phyloP scores from a whole-genome alignment of 1,284 basidiomycete species.

The Flammula alnicola region DNA sequence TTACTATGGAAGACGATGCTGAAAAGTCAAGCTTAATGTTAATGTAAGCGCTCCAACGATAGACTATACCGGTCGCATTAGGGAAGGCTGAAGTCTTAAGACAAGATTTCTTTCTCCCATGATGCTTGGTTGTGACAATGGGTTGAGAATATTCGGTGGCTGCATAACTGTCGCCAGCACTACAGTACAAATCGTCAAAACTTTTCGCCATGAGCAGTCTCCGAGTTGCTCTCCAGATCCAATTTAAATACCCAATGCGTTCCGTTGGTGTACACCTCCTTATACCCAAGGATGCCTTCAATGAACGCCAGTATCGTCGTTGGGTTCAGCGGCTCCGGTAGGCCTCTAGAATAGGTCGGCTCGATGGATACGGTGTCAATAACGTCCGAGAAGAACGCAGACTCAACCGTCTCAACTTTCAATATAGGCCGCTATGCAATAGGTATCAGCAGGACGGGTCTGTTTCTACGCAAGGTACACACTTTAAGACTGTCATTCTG shows the following conservation, averaged over 20 bases:
- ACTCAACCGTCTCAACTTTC: conserved; percentile 36
- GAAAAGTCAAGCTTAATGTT: too few relatives aligned
- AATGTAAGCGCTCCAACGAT: too few relatives aligned
- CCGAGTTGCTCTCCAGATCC: conserved; percentile 19
- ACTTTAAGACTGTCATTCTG: conserved; percentile 31
- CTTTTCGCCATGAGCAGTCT: conserved; percentile 10
- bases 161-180: too few relatives aligned
- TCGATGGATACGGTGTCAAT: conserved; percentile 38
- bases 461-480: background rate
- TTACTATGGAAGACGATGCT: too few relatives aligned
- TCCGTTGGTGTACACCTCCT: conserved; percentile 36
- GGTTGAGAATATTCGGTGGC: too few relatives aligned
- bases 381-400: conserved; percentile 36
- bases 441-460: background rate
- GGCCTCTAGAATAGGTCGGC: conserved; percentile 24
- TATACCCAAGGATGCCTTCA: conserved; percentile 42
- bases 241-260: conserved; percentile 34
- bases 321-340: conserved; percentile 32
- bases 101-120: too few relatives aligned
- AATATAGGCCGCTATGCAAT: conserved; percentile 33
- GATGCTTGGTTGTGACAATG: too few relatives aligned
- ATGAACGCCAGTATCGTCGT: conserved; percentile 39
- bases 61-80: too few relatives aligned
- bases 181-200: background rate
- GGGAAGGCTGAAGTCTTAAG: too few relatives aligned